phyloP scores from a whole-genome alignment of 352 stramenopile species.

The Globisporangium lucens region DNA sequence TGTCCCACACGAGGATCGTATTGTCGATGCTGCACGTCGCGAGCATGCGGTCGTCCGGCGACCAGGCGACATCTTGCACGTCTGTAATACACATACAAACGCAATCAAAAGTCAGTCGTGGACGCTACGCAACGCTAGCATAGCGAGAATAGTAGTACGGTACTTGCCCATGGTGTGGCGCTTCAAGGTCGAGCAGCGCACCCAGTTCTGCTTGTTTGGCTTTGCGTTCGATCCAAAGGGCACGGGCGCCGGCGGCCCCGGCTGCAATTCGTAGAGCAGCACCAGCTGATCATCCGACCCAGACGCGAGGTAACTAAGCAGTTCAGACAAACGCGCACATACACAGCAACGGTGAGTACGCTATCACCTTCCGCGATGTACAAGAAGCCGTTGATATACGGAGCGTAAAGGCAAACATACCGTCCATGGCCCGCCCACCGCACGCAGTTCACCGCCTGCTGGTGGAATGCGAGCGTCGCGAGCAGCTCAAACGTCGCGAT shows the following conservation, averaged over 20 bases:
- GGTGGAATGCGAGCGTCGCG: slow-evolving; percentile 74
- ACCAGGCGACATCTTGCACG: slow-evolving; percentile 85
- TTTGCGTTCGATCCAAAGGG: slow-evolving; percentile 77
- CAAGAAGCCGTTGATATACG: neutral
- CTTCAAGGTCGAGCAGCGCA: slow-evolving; percentile 75
- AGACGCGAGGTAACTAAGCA: slow-evolving; percentile 62
- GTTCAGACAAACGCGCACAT: neutral
- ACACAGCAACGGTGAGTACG: neutral
- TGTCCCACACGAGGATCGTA: slow-evolving; percentile 84
- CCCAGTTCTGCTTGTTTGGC: slow-evolving; percentile 85
- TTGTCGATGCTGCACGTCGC: slow-evolving; percentile 90
- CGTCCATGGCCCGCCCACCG: slow-evolving; percentile 75
- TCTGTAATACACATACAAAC: slow-evolving; percentile 29
- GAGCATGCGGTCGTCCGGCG: slow-evolving; percentile 82
- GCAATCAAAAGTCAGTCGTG: neutral
- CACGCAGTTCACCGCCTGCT: slow-evolving; percentile 86
- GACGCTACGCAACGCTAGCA: neutral
- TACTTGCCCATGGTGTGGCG: slow-evolving; percentile 79
- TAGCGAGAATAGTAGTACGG: neutral
- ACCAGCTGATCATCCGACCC: slow-evolving; percentile 83
- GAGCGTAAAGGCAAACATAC: neutral
- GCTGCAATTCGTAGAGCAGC: slow-evolving; percentile 79
- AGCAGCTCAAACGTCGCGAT: slow-evolving; percentile 77
- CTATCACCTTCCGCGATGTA: neutral
- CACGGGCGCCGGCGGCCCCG: slow-evolving; percentile 54